These are phyloP conservation scores for Cyphellophora europaea DNA, from an alignment of 2,329 filamentous ascomycete genomes.

Conservation along the genomic window DNA sequence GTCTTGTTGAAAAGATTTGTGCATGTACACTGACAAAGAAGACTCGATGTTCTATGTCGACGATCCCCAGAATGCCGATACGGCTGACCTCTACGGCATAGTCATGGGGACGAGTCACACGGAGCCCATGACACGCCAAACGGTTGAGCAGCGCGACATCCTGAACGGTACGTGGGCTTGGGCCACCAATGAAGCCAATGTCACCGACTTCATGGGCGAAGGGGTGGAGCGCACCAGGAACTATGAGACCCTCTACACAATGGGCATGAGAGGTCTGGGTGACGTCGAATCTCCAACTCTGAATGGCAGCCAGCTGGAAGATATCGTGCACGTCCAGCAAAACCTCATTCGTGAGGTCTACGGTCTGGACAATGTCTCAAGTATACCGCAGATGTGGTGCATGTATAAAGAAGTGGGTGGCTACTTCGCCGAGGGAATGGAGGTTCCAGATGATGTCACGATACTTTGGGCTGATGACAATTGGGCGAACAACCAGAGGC, in stretches of 20 bases:
- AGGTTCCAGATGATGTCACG: constrained; percentile 56
- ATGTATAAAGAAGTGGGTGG: constrained; percentile 66
- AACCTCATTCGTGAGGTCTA: constrained; percentile 49
- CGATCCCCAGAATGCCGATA: constrained; percentile 56
- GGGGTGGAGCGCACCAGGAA: constrained; percentile 56
- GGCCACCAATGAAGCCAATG: constrained; percentile 58
- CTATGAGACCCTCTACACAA: constrained; percentile 58
- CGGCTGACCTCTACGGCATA: constrained; percentile 65
- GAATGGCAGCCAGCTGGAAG: constrained; percentile 50
- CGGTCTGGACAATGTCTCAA: constrained; percentile 36
- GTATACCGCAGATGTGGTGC: constrained; percentile 62
- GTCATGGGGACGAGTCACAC: constrained; percentile 66
- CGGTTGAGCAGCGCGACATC: constrained; percentile 27
- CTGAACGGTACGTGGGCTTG: constrained; percentile 57
- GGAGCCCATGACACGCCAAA: constrained; percentile 58
- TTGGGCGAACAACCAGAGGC: constrained; percentile 54
- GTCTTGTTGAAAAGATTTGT: no score
- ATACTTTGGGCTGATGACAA: constrained; percentile 63
- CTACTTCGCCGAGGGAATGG: constrained; percentile 56
- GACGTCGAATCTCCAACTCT: constrained; percentile 43
- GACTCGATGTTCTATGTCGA: constrained; percentile 58
- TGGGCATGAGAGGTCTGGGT: constrained; percentile 60
- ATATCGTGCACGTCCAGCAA: constrained; percentile 52
- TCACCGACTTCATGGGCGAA: constrained; percentile 59
- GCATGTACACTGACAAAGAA: no score